Evolutionary conservation across 2,329 filamentous ascomycete genomes (phyloP).

Genomic region (Colletotrichum siamense): DNA sequence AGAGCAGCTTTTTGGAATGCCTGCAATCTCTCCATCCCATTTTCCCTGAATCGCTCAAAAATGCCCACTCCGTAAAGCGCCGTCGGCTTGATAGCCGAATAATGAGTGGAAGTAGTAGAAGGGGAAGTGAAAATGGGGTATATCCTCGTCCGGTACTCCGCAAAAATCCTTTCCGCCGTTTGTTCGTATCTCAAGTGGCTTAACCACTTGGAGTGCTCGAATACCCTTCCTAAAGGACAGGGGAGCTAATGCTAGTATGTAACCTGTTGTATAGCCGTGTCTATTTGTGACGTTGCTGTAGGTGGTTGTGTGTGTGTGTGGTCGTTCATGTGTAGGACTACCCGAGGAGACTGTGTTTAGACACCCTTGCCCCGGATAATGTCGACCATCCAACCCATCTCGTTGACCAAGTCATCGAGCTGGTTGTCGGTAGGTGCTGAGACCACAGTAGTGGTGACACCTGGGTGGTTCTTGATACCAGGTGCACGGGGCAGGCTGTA

Average conservation of each 20-base stretch:
- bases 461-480: conserved; percentile 26
- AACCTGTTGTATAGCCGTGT: background rate
- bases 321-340: background rate
- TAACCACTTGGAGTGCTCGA: background rate
- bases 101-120: background rate
- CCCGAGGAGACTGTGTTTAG: background rate
- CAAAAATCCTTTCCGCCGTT: background rate
- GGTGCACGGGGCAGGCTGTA: conserved; percentile 53
- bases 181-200: background rate
- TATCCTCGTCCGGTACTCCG: conserved; percentile 18
- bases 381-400: conserved; percentile 59
- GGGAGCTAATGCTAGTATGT: background rate
- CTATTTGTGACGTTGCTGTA: background rate
- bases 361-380: conserved; percentile 44
- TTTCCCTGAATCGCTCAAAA: background rate
- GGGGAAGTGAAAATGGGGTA: conserved; percentile 14
- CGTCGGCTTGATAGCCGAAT: conserved; percentile 8
- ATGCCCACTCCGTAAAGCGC: conserved; percentile 5
- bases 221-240: background rate
- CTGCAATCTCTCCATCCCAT: background rate
- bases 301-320: background rate
- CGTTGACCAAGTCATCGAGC: conserved; percentile 46
- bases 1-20: background rate
- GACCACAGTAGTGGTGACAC: conserved; percentile 28
- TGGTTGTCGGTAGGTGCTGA: conserved; percentile 40